phyloP scores from a whole-genome alignment of 345 rosid genomes.

The Citrus maxima region DNA sequence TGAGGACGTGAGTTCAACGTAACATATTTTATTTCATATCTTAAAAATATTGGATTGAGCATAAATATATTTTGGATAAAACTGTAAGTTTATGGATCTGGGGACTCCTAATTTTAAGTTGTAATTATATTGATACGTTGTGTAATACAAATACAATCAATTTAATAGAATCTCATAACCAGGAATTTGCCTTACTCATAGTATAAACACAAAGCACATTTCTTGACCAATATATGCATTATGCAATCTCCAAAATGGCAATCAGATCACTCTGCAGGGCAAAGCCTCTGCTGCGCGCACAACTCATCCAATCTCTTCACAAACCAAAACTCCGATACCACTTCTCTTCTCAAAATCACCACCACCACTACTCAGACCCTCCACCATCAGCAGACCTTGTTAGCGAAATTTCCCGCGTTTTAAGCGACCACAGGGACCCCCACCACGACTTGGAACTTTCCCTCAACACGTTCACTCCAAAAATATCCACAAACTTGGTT shows the following conservation, averaged over 20 bases:
- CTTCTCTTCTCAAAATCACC: conserved; percentile 22
- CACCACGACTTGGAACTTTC: conserved; percentile 69
- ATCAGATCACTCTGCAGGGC: conserved; percentile 22
- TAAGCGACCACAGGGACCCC: conserved; percentile 74
- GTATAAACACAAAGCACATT: no score
- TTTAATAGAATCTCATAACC: no score
- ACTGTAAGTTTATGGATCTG: not conserved
- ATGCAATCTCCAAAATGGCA: conserved; percentile 26
- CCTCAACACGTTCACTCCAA: conserved; percentile 42
- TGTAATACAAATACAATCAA: no score
- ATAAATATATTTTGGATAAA: not conserved
- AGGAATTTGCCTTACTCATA: no score
- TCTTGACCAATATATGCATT: no score
- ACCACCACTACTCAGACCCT: not conserved
- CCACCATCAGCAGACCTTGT: conserved; percentile 42
- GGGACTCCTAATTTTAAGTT: no score
- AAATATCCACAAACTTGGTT: conserved; percentile 50
- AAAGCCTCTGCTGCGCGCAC: not conserved
- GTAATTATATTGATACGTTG: no score
- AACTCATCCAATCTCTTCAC: conserved; percentile 22
- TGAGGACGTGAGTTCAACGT: no score
- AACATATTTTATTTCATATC: no score
- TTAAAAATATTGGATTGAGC: no score
- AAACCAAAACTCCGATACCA: conserved; percentile 12
- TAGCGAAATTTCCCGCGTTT: conserved; percentile 64